Evolutionary conservation across 192 early-diverging fungal species (phyloP), one percentile per base, ranked within the genome.

Genomic region (Dissophora globulifera): DNA sequence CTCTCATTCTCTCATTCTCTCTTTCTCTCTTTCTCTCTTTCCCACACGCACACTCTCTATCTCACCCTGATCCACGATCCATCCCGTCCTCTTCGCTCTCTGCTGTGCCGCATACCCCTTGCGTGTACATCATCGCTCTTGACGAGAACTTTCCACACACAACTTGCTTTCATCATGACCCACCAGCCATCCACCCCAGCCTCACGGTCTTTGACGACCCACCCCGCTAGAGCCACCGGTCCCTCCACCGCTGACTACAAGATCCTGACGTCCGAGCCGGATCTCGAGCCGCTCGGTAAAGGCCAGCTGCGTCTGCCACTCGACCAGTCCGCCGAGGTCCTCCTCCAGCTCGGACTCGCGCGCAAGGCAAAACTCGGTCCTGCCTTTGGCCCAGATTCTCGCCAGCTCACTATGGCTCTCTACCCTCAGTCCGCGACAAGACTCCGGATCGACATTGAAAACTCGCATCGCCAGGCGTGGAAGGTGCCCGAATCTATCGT

Each of bases 371-470:
- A 12, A 6, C 41, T 56, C 7, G 51, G 42, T 8, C 43, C 51
- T 23, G 35, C 12, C 4, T 65, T 56, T 38, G 62, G 62, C 4
- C 52, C 62, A 6, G 62, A 65, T 30, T 53, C 62, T n/a, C 25
- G 7, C 15, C 45, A n/a, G 30, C 31, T 65, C 11, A 16, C 41
- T 19, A 53, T 65, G 51, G 38, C 25, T 1, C 2, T 54, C 31
- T 15, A 53, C 0, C 49, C 62, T 7, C 62, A 56, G 45, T 65
- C 62, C 8, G 2, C 29, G 20, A 26, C 40, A n/a, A 30, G 62
- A 38, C 45, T 65, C 7, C n/a, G 31, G n/a, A 29, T 65, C 53
- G 62, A 65, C 30, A 56, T 65, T 15, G 52, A 65, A 25, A 65
- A 65, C 30, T 23, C 51, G 5, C 13, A 40, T 12, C 38, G 31